A percentile compares a stretch with the other conserved stretches of the same genome.
Evolutionary conservation across 306 rosid genomes (phyloP).

Genomic region (Mimosa pudica): DNA sequence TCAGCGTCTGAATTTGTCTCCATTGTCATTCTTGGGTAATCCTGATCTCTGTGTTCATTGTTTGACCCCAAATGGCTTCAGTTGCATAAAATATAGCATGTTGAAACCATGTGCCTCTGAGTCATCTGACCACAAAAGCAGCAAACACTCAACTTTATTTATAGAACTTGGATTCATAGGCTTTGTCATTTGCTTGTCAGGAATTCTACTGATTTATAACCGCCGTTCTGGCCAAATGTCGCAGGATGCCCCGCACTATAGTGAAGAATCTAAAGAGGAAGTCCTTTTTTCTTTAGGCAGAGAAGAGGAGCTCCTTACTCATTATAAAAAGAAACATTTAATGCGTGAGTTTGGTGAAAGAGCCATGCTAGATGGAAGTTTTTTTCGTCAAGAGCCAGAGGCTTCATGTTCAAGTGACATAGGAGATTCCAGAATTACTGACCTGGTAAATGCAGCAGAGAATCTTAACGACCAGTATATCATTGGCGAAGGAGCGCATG

Average conservation of each 20-base stretch:
- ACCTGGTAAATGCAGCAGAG: neutral
- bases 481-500: neutral
- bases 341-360: no score
- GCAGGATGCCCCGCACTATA: no score
- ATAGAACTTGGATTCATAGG: constrained; percentile 54
- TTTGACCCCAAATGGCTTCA: constrained; percentile 36
- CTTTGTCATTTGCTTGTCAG: constrained; percentile 38
- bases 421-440: neutral
- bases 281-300: no score
- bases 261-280: neutral
- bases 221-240: neutral
- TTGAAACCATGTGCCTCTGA: constrained; percentile 48
- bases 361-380: no score
- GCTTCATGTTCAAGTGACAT: no score
- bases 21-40: constrained; percentile 60
- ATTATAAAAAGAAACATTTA: no score
- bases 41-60: constrained; percentile 60
- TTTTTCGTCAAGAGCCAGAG: neutral
- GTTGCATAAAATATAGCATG: constrained; percentile 41
- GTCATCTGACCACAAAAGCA: constrained; percentile 39
- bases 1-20: constrained; percentile 41
- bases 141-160: constrained; percentile 42
- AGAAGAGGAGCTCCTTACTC: neutral
- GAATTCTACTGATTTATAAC: neutral
- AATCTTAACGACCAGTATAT: neutral